phyloP scores from a whole-genome alignment of 768 basidiomycete species.

The Tulasnella calospora region DNA sequence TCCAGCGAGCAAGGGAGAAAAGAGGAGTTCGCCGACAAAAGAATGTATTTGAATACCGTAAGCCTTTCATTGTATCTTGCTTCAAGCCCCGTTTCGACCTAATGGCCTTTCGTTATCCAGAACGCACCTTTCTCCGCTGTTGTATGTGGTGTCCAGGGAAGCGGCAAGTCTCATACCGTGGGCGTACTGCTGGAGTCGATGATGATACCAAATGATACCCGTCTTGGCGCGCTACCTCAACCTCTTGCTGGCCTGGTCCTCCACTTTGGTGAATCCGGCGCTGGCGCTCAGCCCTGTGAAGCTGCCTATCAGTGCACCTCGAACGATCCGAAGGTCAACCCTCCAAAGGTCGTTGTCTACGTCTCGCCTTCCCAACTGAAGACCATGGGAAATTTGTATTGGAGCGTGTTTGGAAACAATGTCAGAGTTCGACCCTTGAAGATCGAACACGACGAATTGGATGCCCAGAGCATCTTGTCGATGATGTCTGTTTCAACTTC shows the following conservation, averaged over 20 bases:
- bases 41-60: constrained; percentile 67
- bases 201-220: constrained; percentile 18
- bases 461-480: constrained; percentile 12
- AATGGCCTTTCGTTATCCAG: not conserved
- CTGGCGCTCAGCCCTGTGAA: constrained; percentile 54
- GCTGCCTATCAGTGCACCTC: constrained; percentile 56
- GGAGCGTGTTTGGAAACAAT: constrained; percentile 2
- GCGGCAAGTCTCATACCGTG: constrained; percentile 26
- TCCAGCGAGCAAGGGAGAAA: constrained; percentile 39
- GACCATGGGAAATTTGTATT: constrained; percentile 56
- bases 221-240: constrained; percentile 7
- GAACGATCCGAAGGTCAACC: constrained; percentile 29
- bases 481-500: constrained; percentile 35
- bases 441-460: constrained; percentile 15
- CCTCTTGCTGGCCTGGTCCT: constrained; percentile 54
- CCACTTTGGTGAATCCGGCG: constrained; percentile 65
- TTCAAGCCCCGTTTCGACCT: not conserved
- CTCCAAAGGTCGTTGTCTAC: constrained; percentile 44
- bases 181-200: constrained; percentile 20
- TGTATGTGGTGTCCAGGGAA: constrained; percentile 25
- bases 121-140: constrained; percentile 26
- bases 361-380: constrained; percentile 58
- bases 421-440: constrained; percentile 42
- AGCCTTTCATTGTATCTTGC: not conserved
- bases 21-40: constrained; percentile 43